phyloP scores from a whole-genome alignment of 2,329 filamentous ascomycete genomes.

The Zasmidium citrigriseum region DNA sequence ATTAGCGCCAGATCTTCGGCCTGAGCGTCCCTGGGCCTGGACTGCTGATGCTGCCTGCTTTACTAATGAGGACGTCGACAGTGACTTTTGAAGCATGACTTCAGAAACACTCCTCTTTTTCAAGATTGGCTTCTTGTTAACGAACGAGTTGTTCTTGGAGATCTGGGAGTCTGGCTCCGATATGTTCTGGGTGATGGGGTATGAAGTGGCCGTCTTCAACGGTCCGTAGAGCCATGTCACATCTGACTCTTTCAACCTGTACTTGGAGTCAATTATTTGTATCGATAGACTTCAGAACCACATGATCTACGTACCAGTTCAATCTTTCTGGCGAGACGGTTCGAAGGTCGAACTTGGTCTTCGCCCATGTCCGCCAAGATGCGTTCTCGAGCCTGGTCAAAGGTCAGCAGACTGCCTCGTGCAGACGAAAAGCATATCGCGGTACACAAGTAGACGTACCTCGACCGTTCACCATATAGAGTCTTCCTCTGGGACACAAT shows the following conservation, averaged over 20 bases:
- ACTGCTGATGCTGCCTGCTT: conserved; percentile 87
- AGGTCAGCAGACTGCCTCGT: background rate
- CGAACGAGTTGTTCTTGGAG: conserved; percentile 66
- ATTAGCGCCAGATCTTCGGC: conserved; percentile 51
- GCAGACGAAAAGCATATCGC: background rate
- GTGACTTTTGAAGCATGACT: conserved; percentile 84
- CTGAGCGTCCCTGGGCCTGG: conserved; percentile 68
- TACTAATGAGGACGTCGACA: conserved; percentile 84
- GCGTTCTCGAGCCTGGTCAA: conserved; percentile 76
- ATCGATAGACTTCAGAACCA: background rate
- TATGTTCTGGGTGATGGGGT: conserved; percentile 48
- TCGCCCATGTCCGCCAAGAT: conserved; percentile 96
- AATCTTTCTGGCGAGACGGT: conserved; percentile 89
- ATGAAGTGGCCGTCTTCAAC: conserved; percentile 70
- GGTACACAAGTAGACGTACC: background rate
- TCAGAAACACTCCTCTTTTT: conserved; percentile 98
- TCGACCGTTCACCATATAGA: conserved; percentile 76
- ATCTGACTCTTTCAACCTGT: conserved; percentile 93
- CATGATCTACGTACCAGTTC: conserved; percentile 72
- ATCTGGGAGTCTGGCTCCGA: conserved; percentile 56
- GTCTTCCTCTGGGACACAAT: conserved; percentile 73
- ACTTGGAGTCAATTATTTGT: conserved; percentile 31
- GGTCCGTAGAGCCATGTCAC: conserved; percentile 98
- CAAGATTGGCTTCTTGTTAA: conserved; percentile 85
- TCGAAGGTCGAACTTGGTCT: conserved; percentile 80